Evolutionary conservation across 345 rosid genomes (phyloP).

Genomic region (Pugionium dolabratum): DNA sequence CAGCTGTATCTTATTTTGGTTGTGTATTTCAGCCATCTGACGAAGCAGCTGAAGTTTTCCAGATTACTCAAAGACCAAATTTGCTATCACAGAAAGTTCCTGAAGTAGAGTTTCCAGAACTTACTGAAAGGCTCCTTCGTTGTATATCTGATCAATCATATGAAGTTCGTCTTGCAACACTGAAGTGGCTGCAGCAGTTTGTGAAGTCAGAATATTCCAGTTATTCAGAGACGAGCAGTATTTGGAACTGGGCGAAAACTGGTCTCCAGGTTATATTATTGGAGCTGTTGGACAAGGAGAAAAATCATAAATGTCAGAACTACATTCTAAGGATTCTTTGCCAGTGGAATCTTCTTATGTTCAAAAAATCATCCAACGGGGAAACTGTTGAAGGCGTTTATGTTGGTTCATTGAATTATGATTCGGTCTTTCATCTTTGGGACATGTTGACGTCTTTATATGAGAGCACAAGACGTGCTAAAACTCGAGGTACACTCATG

Average conservation of each 20-base stretch:
- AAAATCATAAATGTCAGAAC: conserved; percentile 63
- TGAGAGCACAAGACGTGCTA: conserved; percentile 56
- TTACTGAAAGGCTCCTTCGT: conserved; percentile 55
- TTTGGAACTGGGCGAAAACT: conserved; percentile 65
- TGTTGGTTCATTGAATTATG: conserved; percentile 58
- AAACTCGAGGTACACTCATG: conserved; percentile 66
- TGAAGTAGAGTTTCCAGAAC: conserved; percentile 49
- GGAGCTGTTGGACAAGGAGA: conserved; percentile 62
- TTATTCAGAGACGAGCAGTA: conserved; percentile 44
- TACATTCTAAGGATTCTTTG: conserved; percentile 77
- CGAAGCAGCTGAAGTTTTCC: conserved; percentile 49
- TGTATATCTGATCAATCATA: conserved; percentile 74
- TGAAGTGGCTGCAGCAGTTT: conserved; percentile 83
- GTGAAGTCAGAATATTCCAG: conserved; percentile 53
- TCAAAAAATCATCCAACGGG: conserved; percentile 40
- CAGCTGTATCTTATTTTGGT: conserved; percentile 74
- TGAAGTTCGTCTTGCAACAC: conserved; percentile 85
- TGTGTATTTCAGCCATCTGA: conserved; percentile 66
- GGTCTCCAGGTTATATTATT: conserved; percentile 62
- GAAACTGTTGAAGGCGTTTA: conserved; percentile 42
- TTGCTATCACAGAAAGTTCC: conserved; percentile 25
- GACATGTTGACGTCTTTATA: conserved; percentile 56
- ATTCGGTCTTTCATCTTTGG: conserved; percentile 66
- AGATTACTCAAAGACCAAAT: conserved; percentile 44
- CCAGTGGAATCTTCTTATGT: conserved; percentile 76